These are phyloP conservation scores for Lentinula guzmanii DNA, from an alignment of 768 basidiomycete genomes.

Conservation along the genomic window DNA sequence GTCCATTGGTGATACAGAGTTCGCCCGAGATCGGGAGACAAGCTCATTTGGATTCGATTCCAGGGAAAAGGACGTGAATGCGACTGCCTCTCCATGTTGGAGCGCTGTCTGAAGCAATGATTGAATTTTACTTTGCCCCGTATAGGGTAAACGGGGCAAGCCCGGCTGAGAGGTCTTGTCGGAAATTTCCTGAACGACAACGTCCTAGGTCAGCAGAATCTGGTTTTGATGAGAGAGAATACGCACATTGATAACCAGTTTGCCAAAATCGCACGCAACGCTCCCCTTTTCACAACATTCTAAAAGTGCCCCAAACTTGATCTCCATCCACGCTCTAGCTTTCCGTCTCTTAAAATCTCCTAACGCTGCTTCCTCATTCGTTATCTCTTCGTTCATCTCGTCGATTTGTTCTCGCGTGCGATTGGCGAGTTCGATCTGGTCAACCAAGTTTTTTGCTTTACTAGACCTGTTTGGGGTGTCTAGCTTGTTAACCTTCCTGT, in stretches of 20 bases:
- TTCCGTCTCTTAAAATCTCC: constrained; percentile 78
- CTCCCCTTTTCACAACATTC: constrained; percentile 82
- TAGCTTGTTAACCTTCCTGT: constrained; percentile 89
- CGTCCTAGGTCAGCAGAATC: not conserved
- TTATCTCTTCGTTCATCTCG: constrained; percentile 72
- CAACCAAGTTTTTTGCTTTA: constrained; percentile 24
- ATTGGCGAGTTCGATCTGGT: constrained; percentile 70
- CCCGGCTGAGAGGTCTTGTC: constrained; percentile 77
- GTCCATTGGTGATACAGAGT: not conserved
- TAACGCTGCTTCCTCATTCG: constrained; percentile 72
- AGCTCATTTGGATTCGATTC: not conserved
- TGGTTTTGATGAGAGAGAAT: not conserved
- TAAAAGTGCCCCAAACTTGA: constrained; percentile 83
- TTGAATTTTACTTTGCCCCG: constrained; percentile 57
- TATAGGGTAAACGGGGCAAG: constrained; percentile 64
- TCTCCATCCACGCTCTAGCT: constrained; percentile 63
- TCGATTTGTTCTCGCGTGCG: constrained; percentile 72
- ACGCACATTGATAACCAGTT: constrained; percentile 41
- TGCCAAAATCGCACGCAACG: constrained; percentile 49
- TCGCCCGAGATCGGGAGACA: not conserved
- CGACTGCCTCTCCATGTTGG: constrained; percentile 44
- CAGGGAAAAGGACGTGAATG: constrained; percentile 28
- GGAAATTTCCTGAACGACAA: constrained; percentile 57
- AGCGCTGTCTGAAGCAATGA: constrained; percentile 58
- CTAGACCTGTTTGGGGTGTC: constrained; percentile 79